A percentile compares a stretch with the other conserved stretches of the same genome.
Evolutionary conservation across 2,329 filamentous ascomycete genomes (phyloP).

Genomic region (Nakataea oryzae): DNA sequence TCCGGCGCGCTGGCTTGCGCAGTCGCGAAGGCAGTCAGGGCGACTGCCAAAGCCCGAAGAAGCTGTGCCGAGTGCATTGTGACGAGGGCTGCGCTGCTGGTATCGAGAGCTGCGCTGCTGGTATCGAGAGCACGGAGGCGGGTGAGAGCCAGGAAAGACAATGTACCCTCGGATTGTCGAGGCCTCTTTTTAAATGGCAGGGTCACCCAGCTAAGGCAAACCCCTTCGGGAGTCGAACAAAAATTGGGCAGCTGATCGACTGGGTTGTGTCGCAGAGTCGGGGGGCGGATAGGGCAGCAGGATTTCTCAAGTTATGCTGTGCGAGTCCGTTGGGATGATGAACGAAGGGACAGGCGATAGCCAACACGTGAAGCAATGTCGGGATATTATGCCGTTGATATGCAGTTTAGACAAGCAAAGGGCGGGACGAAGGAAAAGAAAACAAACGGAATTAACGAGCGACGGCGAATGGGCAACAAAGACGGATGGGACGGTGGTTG

Average conservation of each 20-base stretch:
- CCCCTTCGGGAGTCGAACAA: neutral
- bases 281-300: neutral
- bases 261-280: neutral
- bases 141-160: neutral
- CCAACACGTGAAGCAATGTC: neutral
- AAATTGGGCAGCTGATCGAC: neutral
- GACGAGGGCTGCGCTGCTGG: neutral
- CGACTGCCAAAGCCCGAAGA: constrained; percentile 22
- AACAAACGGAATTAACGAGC: neutral
- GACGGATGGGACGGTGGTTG: neutral
- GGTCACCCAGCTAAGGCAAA: neutral
- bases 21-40: constrained; percentile 33
- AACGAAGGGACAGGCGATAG: neutral
- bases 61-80: constrained; percentile 2
- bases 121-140: no score
- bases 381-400: neutral
- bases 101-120: neutral
- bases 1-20: constrained; percentile 30
- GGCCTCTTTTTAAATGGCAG: neutral
- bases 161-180: neutral
- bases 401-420: neutral
- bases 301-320: neutral
- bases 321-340: neutral
- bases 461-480: neutral
- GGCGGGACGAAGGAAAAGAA: neutral